These are phyloP conservation scores for Flaveria ramosissima DNA, from an alignment of 129 eudicot species.

Conservation along the genomic window DNA sequence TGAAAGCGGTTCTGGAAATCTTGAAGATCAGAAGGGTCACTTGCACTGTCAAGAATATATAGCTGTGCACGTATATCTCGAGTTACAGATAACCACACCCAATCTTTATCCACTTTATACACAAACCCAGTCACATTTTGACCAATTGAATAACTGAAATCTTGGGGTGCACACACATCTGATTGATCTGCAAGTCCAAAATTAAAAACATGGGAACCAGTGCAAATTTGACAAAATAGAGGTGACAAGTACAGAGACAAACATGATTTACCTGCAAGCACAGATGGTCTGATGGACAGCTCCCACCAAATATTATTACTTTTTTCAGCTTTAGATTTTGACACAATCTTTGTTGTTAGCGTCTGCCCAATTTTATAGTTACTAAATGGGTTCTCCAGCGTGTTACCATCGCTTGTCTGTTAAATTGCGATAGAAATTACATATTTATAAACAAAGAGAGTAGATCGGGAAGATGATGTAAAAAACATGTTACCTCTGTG, in stretches of 20 bases:
- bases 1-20: constrained; percentile 63
- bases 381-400: constrained; percentile 57
- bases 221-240: constrained; percentile 3
- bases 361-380: constrained; percentile 73
- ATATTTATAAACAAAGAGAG: neutral
- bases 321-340: constrained; percentile 50
- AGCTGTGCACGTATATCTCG: constrained; percentile 79
- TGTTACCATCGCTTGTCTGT: constrained; percentile 64
- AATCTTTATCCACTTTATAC: constrained; percentile 75
- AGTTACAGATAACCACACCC: constrained; percentile 84
- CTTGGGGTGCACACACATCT: constrained; percentile 25
- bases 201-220: neutral
- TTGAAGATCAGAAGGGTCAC: constrained; percentile 67
- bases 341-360: constrained; percentile 69
- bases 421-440: constrained; percentile 21
- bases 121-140: constrained; percentile 68
- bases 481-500: constrained; percentile 61
- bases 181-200: constrained; percentile 22
- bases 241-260: constrained; percentile 11
- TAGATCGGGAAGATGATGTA: neutral
- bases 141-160: constrained; percentile 60
- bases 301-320: constrained; percentile 60
- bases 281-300: constrained; percentile 70
- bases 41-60: constrained; percentile 67
- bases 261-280: constrained; percentile 60